Percentiles rank a stretch among this genome's conserved stretches.
phyloP scores from a whole-genome alignment of 2,329 filamentous ascomycete genomes.

The Pestalotiopsis sp. region DNA sequence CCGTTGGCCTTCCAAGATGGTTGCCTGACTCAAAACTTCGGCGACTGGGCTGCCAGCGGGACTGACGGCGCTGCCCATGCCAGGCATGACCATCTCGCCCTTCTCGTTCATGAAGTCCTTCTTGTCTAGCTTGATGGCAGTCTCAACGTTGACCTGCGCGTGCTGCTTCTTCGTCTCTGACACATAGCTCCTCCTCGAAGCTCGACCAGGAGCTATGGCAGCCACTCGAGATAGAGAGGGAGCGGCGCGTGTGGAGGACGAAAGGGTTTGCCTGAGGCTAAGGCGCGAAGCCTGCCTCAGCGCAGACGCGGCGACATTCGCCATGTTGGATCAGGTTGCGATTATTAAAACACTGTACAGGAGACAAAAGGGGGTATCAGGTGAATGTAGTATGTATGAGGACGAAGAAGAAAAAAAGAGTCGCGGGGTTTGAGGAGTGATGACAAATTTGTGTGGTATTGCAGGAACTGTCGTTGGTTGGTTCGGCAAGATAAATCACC shows the following conservation, averaged over 20 bases:
- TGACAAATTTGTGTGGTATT: conserved; percentile 8
- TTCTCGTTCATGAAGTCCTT: conserved; percentile 70
- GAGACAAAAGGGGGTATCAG: conserved; percentile 15
- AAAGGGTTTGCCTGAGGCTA: conserved; percentile 43
- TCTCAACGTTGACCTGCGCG: conserved; percentile 81
- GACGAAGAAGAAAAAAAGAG: conserved; percentile 20
- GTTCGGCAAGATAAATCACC: conserved; percentile 30
- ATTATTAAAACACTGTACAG: conserved; percentile 18
- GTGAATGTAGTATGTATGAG: conserved; percentile 17
- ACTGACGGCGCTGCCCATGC: conserved; percentile 60
- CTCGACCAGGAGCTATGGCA: conserved; percentile 27
- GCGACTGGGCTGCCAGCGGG: conserved; percentile 82
- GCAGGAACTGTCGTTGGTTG: conserved; percentile 6
- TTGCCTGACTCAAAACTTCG: conserved; percentile 87
- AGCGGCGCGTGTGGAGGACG: conserved; percentile 35
- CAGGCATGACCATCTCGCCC: conserved; percentile 52
- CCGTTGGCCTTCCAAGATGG: conserved; percentile 88
- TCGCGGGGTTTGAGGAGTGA: conserved; percentile 18
- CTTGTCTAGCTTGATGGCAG: conserved; percentile 84
- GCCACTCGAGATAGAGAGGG: conserved; percentile 35
- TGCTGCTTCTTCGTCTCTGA: conserved; percentile 78
- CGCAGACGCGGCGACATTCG: conserved; percentile 66
- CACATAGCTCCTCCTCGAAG: conserved; percentile 69
- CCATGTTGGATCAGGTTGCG: conserved; percentile 48
- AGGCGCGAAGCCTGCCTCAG: conserved; percentile 75